Conservation (phyloP, 139 green algal species). For the Chloropicon primus region DNA sequence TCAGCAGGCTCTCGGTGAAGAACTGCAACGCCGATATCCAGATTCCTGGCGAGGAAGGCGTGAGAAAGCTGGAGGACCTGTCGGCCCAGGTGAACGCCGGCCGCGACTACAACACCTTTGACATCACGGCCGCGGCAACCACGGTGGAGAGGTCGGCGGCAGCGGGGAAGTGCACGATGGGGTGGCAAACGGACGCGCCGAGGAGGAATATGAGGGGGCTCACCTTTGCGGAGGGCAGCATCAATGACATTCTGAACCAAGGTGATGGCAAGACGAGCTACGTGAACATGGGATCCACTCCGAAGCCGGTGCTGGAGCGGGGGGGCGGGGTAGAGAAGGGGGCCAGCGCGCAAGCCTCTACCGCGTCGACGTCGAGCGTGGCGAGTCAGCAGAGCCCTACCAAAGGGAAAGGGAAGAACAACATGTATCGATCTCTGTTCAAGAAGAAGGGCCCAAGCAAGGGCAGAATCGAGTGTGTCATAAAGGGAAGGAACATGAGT, state of each 20-base stretch:
- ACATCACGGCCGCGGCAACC: not conserved
- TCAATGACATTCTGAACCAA: not conserved
- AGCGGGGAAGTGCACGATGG: not conserved
- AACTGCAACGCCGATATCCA: not conserved
- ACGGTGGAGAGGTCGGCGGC: not conserved
- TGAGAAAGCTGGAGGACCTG: not conserved
- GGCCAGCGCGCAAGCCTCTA: not conserved
- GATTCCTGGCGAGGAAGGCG: not conserved
- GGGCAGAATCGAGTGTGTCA: constrained; percentile 25
- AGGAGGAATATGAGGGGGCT: not conserved
- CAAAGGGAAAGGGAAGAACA: not conserved
- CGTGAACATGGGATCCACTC: not conserved
- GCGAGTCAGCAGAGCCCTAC: not conserved
- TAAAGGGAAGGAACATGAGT: constrained; percentile 29
- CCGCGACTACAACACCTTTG: not conserved
- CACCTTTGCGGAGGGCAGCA: not conserved
- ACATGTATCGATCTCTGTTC: not conserved
- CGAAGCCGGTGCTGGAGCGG: not conserved
- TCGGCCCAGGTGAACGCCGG: not conserved
- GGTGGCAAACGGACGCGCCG: not conserved
- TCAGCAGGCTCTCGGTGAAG: not conserved
- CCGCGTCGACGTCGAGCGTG: not conserved
- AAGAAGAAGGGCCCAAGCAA: constrained; percentile 1
- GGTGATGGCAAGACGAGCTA: not conserved
- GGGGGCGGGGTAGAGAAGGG: not conserved